phyloP scores from a whole-genome alignment of 179 eudicot genomes.

The Nepenthes alata region DNA sequence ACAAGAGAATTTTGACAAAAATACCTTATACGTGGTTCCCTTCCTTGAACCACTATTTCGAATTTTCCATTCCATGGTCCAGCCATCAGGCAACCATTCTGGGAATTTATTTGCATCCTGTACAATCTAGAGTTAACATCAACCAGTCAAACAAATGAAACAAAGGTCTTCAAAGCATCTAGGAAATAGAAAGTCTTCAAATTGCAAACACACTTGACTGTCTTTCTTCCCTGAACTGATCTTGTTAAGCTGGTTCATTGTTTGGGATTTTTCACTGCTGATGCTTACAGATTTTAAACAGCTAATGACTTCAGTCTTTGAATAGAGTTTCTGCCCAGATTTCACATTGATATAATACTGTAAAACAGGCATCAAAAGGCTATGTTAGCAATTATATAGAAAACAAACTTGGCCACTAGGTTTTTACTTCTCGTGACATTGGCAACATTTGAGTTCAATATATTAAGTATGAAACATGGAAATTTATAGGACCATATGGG shows the following conservation, averaged over 20 bases:
- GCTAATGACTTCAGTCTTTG: conserved; percentile 25
- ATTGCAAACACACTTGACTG: conserved; percentile 21
- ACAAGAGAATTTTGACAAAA: neutral
- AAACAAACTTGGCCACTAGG: neutral
- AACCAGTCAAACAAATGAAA: conserved; percentile 3
- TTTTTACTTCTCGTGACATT: too few species aligned
- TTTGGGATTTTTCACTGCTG: conserved; percentile 7
- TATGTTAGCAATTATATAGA: neutral
- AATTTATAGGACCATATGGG: too few species aligned
- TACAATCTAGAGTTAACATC: conserved; percentile 16
- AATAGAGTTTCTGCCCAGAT: conserved; percentile 22
- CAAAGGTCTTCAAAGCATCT: neutral
- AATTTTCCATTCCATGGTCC: conserved; percentile 41
- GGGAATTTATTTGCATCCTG: conserved; percentile 20
- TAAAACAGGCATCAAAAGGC: conserved; percentile 4
- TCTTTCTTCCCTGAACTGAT: conserved; percentile 15
- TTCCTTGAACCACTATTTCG: conserved; percentile 24
- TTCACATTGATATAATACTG: conserved; percentile 22
- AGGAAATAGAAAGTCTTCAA: conserved; percentile 6
- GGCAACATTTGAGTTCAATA: too few species aligned
- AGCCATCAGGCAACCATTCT: conserved; percentile 58
- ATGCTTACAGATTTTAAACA: conserved; percentile 12
- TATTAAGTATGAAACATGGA: too few species aligned
- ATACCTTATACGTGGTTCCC: conserved; percentile 54
- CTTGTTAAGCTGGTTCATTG: conserved; percentile 7